A percentile compares a stretch with the other conserved stretches of the same genome.
phyloP scores from a whole-genome alignment of 768 basidiomycete genomes.

The Russula virescens region DNA sequence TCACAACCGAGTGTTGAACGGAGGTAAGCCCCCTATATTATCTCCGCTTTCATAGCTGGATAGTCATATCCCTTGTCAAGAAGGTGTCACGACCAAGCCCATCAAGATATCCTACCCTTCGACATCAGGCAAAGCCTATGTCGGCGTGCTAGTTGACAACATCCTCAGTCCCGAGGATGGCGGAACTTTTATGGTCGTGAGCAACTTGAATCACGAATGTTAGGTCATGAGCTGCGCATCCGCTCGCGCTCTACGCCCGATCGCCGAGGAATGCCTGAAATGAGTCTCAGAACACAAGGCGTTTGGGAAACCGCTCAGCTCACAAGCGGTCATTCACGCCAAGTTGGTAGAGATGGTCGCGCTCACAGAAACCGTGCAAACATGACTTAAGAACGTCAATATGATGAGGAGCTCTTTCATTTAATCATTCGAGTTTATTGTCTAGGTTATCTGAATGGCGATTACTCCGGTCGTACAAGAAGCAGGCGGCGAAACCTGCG shows the following conservation, averaged over 20 bases:
- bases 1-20: constrained; percentile 71
- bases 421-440: background rate
- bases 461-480: constrained; percentile 50
- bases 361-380: no score
- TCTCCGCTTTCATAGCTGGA: constrained; percentile 36
- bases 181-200: constrained; percentile 60
- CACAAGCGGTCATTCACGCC: no score
- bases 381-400: no score
- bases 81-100: constrained; percentile 74
- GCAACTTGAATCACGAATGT: constrained; percentile 93
- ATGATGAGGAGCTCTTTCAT: constrained; percentile 45
- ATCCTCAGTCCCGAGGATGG: constrained; percentile 77
- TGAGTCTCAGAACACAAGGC: constrained; percentile 76
- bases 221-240: constrained; percentile 85
- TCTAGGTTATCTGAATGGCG: background rate
- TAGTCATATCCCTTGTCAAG: constrained; percentile 83
- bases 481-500: constrained; percentile 67
- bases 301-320: constrained; percentile 83
- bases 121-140: constrained; percentile 78
- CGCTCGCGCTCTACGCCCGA: constrained; percentile 54
- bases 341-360: no score
- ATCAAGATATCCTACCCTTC: constrained; percentile 88
- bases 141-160: constrained; percentile 81
- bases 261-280: constrained; percentile 82
- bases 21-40: constrained; percentile 31